phyloP scores from a whole-genome alignment of 768 basidiomycete species.

The Trametes coccinea region DNA sequence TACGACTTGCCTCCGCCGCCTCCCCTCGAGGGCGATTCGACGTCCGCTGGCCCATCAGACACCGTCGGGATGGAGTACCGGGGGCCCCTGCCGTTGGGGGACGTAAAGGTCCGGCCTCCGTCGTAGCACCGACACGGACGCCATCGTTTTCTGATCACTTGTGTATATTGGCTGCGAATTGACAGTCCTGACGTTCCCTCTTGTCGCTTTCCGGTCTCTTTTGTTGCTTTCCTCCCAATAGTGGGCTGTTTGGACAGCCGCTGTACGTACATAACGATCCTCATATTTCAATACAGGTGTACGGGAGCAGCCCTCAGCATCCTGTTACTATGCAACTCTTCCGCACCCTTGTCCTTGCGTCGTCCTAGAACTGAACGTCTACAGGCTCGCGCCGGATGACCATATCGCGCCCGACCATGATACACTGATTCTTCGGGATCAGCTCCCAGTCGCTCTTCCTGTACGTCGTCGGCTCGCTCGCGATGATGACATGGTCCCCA shows the following conservation, averaged over 20 bases:
- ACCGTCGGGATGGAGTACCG: too few relatives aligned
- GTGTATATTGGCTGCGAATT: too few relatives aligned
- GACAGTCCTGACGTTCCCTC: too few relatives aligned
- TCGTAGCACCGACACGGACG: not conserved
- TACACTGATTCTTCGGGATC: constrained; percentile 31
- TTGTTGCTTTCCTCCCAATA: too few relatives aligned
- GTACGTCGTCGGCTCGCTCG: constrained; percentile 37
- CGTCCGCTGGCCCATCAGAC: not conserved
- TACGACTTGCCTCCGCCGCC: not conserved
- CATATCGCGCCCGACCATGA: constrained; percentile 33
- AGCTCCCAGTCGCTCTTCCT: constrained; percentile 33
- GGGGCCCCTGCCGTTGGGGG: not conserved
- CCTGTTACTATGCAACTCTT: not conserved
- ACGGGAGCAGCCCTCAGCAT: not conserved
- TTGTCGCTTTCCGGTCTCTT: not conserved
- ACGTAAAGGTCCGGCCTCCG: not conserved
- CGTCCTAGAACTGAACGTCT: constrained; percentile 15
- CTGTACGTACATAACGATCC: too few relatives aligned
- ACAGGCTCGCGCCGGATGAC: constrained; percentile 18
- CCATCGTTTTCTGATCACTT: not conserved
- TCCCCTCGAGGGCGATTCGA: not conserved
- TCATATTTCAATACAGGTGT: too few relatives aligned
- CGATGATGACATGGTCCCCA: constrained; percentile 36
- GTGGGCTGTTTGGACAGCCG: too few relatives aligned
- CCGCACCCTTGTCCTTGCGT: too few relatives aligned